Base-by-base conservation (phyloP, 805 yeast genomes). In the Candida chauliodis region DNA sequence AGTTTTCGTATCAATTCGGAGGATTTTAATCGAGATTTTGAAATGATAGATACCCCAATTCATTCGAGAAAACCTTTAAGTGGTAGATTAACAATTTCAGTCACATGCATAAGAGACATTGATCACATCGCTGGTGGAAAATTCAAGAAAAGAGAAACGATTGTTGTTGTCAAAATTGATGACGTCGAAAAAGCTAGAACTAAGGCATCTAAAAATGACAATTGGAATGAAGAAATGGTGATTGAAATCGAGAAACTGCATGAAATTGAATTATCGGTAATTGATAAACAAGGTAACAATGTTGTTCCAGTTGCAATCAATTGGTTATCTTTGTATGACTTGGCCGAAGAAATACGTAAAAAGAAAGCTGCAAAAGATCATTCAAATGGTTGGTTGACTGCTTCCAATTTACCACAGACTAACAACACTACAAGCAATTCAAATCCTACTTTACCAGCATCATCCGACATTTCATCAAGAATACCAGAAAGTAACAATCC, bases 281-380 rank as follows among this genome's bases (percentile, higher is more conserved):
- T 83, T 58, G 99, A 93, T 58, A 82, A 81, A 49, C 67, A 74
- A 9, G 29, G 34, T 4, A 78, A 71, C 41, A 75, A 70, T 35
- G 65, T 73, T 43, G 78, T 82, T 7, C 98, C 99, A 0, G 96
- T 93, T 6, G 99, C 95, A 7, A 72, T 93, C 26, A 78, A 84
- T 51, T 93, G 99, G 99, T 73, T 91, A 19, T 75, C 91, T 25
- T 70, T 93, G 20, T 81, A 95, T 3, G 99, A 93, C 59, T 76
- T 93, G 30, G 89, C 95, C 0, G 99, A 93, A 66, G 98, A 93
- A 50, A 75, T 91, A 39, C 86, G 99, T 61, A 84, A 93, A 52
- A 84, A 82, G 58, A 88, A 87, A 52, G 90, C 86, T 16, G 86
- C 79, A 7, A 80, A 78, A 51, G 63, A 75, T 42, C 84, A 80